Percentiles rank a stretch among this genome's conserved stretches.
phyloP scores from a whole-genome alignment of 2,329 filamentous ascomycete genomes.

The Atkinsonella texensis region DNA sequence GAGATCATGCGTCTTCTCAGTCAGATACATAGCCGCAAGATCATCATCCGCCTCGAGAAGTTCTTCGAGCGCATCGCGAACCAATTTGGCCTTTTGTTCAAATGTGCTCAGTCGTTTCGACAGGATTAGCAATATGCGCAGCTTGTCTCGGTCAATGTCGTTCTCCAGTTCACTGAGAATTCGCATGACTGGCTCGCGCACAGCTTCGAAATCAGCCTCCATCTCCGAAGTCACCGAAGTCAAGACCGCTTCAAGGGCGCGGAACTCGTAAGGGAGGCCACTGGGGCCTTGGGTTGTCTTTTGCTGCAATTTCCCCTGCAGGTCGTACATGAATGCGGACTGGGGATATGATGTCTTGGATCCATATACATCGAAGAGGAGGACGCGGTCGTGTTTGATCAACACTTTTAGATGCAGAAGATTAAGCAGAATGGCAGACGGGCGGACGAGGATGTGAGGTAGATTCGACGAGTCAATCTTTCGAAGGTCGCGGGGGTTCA shows the following conservation, averaged over 20 bases:
- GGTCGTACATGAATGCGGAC: constrained; percentile 93
- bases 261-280: constrained; percentile 84
- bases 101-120: constrained; percentile 95
- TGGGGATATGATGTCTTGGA: constrained; percentile 91
- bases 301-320: constrained; percentile 84
- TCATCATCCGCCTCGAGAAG: constrained; percentile 94
- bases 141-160: constrained; percentile 89
- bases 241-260: constrained; percentile 86
- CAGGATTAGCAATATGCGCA: constrained; percentile 80
- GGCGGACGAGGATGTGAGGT: constrained; percentile 88
- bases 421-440: constrained; percentile 87
- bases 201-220: constrained; percentile 88
- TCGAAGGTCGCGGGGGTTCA: constrained; percentile 85
- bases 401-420: constrained; percentile 91
- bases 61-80: constrained; percentile 90
- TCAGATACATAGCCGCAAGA: constrained; percentile 86
- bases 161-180: constrained; percentile 87
- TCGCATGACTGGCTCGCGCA: constrained; percentile 81
- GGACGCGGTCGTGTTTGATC: constrained; percentile 86
- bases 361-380: constrained; percentile 93
- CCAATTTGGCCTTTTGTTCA: constrained; percentile 89
- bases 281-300: constrained; percentile 45
- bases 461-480: constrained; percentile 97
- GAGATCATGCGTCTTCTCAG: constrained; percentile 69
- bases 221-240: constrained; percentile 87